Conservation (phyloP, 2,329 filamentous ascomycete genomes). For the Sarocladium oryzae region DNA sequence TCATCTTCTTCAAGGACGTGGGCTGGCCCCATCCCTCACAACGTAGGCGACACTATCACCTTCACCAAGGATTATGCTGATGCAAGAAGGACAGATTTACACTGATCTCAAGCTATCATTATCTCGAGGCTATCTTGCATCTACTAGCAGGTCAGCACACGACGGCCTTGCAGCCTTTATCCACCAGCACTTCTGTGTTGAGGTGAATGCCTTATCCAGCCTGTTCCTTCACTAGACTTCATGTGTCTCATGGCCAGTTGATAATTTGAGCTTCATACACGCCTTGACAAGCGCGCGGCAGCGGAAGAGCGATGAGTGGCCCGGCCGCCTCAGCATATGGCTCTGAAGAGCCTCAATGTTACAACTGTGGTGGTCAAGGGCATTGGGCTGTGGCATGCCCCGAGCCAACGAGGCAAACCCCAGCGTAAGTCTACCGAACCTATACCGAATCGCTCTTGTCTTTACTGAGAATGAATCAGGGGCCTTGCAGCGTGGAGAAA, state of each 20-base stretch:
- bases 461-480: slow-evolving; percentile 15
- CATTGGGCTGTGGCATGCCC: slow-evolving; percentile 50
- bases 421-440: slow-evolving; percentile 36
- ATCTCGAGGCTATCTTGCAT: not conserved
- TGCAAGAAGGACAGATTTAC: not conserved
- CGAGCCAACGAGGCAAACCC: slow-evolving; percentile 39
- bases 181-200: not conserved
- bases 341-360: slow-evolving; percentile 37
- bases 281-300: not conserved
- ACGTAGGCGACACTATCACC: not conserved
- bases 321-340: slow-evolving; percentile 11
- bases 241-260: too few species aligned
- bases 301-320: slow-evolving; percentile 3
- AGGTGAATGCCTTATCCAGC: not conserved
- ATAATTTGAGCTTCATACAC: not conserved
- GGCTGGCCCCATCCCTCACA: not conserved
- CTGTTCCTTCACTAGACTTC: not conserved
- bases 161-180: not conserved
- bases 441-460: slow-evolving; percentile 13
- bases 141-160: slow-evolving; percentile 1
- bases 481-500: slow-evolving; percentile 31
- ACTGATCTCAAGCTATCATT: not conserved
- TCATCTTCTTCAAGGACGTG: not conserved
- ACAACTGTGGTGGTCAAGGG: slow-evolving; percentile 45
- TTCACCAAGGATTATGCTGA: not conserved